Conservation (phyloP, 2,329 filamentous ascomycete species). For the Fusarium begoniae region DNA sequence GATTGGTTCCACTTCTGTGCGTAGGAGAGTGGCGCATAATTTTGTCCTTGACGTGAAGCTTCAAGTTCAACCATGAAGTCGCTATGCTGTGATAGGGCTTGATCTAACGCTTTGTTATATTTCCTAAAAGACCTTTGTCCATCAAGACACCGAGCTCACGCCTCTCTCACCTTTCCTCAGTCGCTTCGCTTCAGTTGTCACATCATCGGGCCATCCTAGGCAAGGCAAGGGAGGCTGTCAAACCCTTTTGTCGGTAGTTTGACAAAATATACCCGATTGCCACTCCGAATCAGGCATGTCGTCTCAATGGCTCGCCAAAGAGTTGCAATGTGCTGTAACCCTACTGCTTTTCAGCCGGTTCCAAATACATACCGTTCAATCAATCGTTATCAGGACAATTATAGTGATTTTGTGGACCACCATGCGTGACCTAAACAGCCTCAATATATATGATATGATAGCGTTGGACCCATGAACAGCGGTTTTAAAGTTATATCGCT, state of each 20-base stretch:
- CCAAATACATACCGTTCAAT: not conserved
- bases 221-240: conserved; percentile 28
- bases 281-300: conserved; percentile 6
- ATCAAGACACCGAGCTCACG: not conserved
- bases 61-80: not conserved
- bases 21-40: not conserved
- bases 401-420: not conserved
- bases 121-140: not conserved
- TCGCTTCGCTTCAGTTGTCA: not conserved
- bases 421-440: not conserved
- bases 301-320: conserved; percentile 2
- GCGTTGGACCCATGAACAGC: not conserved
- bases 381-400: not conserved
- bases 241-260: conserved; percentile 16
- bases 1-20: not conserved
- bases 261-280: conserved; percentile 17
- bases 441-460: not conserved
- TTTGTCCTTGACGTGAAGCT: not conserved
- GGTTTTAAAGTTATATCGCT: not conserved
- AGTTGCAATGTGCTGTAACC: not conserved
- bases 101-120: not conserved
- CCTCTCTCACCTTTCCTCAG: not conserved
- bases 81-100: not conserved
- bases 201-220: conserved; percentile 1
- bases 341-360: conserved; percentile 9